Base-by-base conservation (phyloP, 2,329 filamentous ascomycete species). In the Botryotinia convoluta region DNA sequence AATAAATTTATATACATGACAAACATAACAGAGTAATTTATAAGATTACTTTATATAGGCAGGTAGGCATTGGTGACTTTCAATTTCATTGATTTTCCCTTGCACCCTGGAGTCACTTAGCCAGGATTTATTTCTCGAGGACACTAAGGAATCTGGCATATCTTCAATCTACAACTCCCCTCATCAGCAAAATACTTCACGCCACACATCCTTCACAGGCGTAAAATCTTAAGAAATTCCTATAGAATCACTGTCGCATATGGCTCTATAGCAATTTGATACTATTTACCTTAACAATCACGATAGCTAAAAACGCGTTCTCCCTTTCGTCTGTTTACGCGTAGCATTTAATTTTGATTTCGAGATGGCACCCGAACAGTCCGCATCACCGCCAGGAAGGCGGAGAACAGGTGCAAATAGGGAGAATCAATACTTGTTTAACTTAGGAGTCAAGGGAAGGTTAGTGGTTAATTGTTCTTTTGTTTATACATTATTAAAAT, bases 371-470 rank as follows among this genome's bases (percentile, higher is more conserved):
- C 71, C 71, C 37, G 71, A 73, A 63, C 54, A 35, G 62, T 70
- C 71, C 29, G 45, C 57, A 70, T 73, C 71, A 16, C 71, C 77
- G 22, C 71, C 72, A 70, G 73, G 73, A 32, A 77, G 77, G 75
- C 78, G 79, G 71, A 79, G 79, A 72, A 75, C 75, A 44, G 78
- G 76, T 44, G 83, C 29, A 26, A 72, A 72, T 32, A 59, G 71
- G 7, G 71, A 85, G 74, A 83, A 82, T 75, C 85, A 87, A 73
- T 84, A 84, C 69, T 80, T 87, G 37, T 87, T 85, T 78, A 83
- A 86, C 44, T 77, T 87, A n/a, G 86, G 86, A 68, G 83, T 85
- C 54, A 81, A 81, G 73, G 86, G 86, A 79, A 85, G 86, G 86
- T 86, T 82, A 73, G 81, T 76, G 20, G 26, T 22, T 39, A 1